A percentile compares a stretch with the other conserved stretches of the same genome.
Conservation (phyloP, 2,329 filamentous ascomycete species). For the Fusarium globosum region DNA sequence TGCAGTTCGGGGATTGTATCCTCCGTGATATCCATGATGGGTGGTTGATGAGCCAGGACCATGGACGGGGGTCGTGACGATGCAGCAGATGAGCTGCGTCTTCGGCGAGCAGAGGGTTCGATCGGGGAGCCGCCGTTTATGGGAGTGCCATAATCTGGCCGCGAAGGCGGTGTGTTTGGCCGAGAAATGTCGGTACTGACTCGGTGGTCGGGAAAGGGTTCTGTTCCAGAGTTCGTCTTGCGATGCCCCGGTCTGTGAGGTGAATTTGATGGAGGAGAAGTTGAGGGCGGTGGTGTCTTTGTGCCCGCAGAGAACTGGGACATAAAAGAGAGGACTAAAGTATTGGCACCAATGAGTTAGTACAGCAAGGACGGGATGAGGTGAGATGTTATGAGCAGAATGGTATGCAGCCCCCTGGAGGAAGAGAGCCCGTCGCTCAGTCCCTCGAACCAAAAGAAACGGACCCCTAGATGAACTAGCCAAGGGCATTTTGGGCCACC, state of each 20-base stretch:
- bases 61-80: conserved; percentile 81
- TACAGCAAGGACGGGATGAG: conserved; percentile 33
- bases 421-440: conserved; percentile 8
- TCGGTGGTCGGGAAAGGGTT: conserved; percentile 51
- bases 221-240: conserved; percentile 46
- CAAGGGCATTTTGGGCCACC: conserved; percentile 28
- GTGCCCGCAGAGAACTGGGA: conserved; percentile 75
- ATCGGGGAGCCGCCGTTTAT: conserved; percentile 56
- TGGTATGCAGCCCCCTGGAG: conserved; percentile 29
- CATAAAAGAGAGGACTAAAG: conserved; percentile 86
- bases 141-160: conserved; percentile 56
- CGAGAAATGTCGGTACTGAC: conserved; percentile 51
- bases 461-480: conserved; percentile 27
- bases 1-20: conserved; percentile 93
- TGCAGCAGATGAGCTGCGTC: conserved; percentile 55
- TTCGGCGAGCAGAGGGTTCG: conserved; percentile 56
- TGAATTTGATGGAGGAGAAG: conserved; percentile 56
- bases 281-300: conserved; percentile 58
- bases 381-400: conserved; percentile 44
- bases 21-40: conserved; percentile 83
- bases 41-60: conserved; percentile 85
- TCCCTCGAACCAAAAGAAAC: conserved; percentile 26
- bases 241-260: conserved; percentile 46
- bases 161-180: conserved; percentile 53
- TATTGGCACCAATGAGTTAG: conserved; percentile 40